phyloP scores from a whole-genome alignment of 176 grass and related monocot species.

The Zea luxurians region DNA sequence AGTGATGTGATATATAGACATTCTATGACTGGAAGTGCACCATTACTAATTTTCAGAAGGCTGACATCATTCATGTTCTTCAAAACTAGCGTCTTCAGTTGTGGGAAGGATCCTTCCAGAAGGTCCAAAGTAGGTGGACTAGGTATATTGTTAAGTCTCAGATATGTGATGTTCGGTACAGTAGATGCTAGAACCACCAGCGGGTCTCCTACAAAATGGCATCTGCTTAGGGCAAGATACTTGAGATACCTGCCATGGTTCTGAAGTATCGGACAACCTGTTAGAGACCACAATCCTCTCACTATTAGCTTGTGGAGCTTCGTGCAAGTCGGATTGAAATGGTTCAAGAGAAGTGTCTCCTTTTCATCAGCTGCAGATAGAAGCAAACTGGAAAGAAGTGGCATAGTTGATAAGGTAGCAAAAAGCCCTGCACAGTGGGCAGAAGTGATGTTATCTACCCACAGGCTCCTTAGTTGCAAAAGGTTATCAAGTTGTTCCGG shows the following conservation, averaged over 20 bases:
- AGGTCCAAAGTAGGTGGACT: not conserved
- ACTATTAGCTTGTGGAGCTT: slow-evolving; percentile 20
- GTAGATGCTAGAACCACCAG: not conserved
- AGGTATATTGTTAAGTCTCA: not conserved
- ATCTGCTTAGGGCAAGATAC: slow-evolving; percentile 8
- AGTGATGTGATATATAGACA: slow-evolving; percentile 19
- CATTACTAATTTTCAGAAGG: not conserved
- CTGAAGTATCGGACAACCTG: not conserved
- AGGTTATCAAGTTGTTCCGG: not conserved
- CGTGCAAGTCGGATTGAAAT: not conserved
- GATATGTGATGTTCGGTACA: not conserved
- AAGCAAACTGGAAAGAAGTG: not conserved
- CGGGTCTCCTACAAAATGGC: not conserved
- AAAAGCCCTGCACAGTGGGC: not conserved
- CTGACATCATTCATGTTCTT: not conserved
- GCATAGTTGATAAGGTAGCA: slow-evolving; percentile 11
- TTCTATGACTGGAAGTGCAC: not conserved
- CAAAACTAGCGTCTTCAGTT: not conserved
- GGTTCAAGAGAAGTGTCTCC: not conserved
- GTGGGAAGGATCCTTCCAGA: not conserved
- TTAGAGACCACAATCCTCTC: slow-evolving; percentile 2
- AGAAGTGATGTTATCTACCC: not conserved
- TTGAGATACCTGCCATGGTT: slow-evolving; percentile 1
- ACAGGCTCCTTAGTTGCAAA: not conserved
- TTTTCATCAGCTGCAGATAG: not conserved